Evolutionary conservation across 1,284 basidiomycete genomes (phyloP), one percentile per base, ranked within the genome.

Genomic region (Bondarzewia mesenterica): DNA sequence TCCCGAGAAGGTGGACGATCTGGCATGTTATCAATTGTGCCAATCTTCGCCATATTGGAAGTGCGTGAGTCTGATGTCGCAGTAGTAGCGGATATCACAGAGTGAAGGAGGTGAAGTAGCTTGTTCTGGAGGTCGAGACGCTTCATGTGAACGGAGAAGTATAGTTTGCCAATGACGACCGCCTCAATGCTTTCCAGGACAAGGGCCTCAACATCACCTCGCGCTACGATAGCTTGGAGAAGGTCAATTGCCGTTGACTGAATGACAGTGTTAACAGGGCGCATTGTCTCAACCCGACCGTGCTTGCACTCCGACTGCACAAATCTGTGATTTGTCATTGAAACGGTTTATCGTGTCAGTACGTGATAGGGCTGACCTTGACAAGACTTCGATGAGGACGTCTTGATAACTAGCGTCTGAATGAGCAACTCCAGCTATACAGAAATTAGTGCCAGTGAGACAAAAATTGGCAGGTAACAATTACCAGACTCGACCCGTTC

Each of bases 61-160:
- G n/a, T 40, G 22, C 20, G 60, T 51, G 7, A 46, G 61, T 58
- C 36, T 63, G 62, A 8, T 10, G 42, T 29, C 29, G 50, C 54
- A 54, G 44, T 52, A 43, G 47, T 52, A 2, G 78, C 79, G 16
- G 82, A 84, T 23, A 94, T 82, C 23, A 91, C 70, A 0, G 89
- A 86, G 60, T 97, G 93, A 1, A 99, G 75, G 7, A 95, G 79
- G 56, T 93, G 92, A 1, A 99, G 78, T 49, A 97, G 78, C 60
- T 93, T 94, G 72, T 92, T 93, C 65, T 96, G 93, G 14, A 93
- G 71, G 56, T 93, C 87, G 29, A 93, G 74, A 26, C 82, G 76
- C 16, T 69, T 70, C 20, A 71, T 70, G 54, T 92, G 84, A 16
- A 96, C 72, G 25, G 78, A 84, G 44, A 80, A 70, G 57, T 83